phyloP scores from a whole-genome alignment of 345 rosid species.

The Citrus glauca region DNA sequence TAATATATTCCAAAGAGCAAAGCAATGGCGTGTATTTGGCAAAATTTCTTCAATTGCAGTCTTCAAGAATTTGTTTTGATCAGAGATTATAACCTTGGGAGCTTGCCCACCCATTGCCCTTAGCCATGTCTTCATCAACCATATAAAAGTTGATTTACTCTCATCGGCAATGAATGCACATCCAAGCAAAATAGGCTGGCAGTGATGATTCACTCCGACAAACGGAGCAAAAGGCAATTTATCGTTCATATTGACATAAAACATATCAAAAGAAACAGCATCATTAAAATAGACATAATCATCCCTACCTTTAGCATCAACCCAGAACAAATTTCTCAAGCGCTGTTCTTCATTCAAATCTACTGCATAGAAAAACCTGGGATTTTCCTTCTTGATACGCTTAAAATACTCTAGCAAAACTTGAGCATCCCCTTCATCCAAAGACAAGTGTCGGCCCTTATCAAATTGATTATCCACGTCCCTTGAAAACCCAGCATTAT shows the following conservation, averaged over 20 bases:
- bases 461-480: conserved; percentile 22
- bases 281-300: conserved; percentile 48
- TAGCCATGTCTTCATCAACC: conserved; percentile 57
- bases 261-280: conserved; percentile 47
- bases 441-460: conserved; percentile 19
- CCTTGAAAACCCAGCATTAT: neutral
- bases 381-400: conserved; percentile 45
- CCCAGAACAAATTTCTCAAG: conserved; percentile 53
- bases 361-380: conserved; percentile 55
- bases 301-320: conserved; percentile 52
- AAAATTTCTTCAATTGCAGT: conserved; percentile 42
- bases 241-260: conserved; percentile 39
- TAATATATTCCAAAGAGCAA: conserved; percentile 43
- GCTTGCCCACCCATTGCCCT: conserved; percentile 57
- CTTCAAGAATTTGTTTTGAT: conserved; percentile 40
- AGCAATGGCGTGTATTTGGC: conserved; percentile 47
- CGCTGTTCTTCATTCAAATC: conserved; percentile 53
- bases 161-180: conserved; percentile 56
- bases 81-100: conserved; percentile 46
- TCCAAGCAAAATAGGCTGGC: conserved; percentile 52
- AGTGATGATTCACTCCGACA: conserved; percentile 59
- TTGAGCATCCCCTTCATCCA: conserved; percentile 43
- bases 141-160: conserved; percentile 37
- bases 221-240: conserved; percentile 52
- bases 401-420: conserved; percentile 44